Evolutionary conservation across 139 green algal species (phyloP).

Genomic region (Raphidocelis subcapitata): DNA sequence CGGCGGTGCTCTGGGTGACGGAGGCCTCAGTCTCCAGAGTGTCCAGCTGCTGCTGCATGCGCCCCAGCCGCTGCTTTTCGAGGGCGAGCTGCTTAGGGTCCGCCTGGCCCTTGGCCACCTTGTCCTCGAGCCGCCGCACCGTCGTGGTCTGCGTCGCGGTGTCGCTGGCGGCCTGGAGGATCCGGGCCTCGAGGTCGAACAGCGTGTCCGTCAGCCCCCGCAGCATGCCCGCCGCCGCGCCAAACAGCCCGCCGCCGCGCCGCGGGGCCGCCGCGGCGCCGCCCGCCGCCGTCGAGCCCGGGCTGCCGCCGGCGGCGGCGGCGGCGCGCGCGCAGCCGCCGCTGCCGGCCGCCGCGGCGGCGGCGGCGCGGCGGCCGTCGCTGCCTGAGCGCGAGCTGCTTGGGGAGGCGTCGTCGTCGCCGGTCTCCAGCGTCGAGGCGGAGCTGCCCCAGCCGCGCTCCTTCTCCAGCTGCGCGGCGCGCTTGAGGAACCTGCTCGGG

Average conservation of each 20-base stretch:
- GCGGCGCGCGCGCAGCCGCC: too few species aligned
- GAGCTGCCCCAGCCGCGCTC: too few species aligned
- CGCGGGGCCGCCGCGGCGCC: not conserved
- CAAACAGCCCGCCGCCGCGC: conserved; percentile 3
- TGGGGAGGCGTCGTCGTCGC: too few species aligned
- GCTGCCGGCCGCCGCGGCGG: not conserved
- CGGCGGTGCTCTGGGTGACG: conserved; percentile 11
- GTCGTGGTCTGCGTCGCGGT: conserved; percentile 47
- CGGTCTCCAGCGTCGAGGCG: too few species aligned
- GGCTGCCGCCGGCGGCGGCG: not conserved
- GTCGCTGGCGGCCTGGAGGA: conserved; percentile 46
- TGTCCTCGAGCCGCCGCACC: conserved; percentile 29
- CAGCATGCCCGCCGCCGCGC: conserved; percentile 39
- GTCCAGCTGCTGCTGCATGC: conserved; percentile 38
- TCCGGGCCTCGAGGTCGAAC: conserved; percentile 75
- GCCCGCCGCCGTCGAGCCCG: conserved; percentile 1
- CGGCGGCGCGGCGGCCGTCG: too few species aligned
- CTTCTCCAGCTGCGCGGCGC: too few species aligned
- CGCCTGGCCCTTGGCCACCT: conserved; percentile 30
- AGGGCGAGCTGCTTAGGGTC: conserved; percentile 19
- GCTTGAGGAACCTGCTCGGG: too few species aligned
- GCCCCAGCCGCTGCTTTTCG: conserved; percentile 33
- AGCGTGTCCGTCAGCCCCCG: conserved; percentile 46
- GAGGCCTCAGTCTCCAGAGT: conserved; percentile 33
- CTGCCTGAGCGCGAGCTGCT: too few species aligned